Percentiles rank a stretch among this genome's conserved stretches.
Evolutionary conservation across 169 alveolate species (phyloP).

Genomic region (Eimeria sp.): DNA sequence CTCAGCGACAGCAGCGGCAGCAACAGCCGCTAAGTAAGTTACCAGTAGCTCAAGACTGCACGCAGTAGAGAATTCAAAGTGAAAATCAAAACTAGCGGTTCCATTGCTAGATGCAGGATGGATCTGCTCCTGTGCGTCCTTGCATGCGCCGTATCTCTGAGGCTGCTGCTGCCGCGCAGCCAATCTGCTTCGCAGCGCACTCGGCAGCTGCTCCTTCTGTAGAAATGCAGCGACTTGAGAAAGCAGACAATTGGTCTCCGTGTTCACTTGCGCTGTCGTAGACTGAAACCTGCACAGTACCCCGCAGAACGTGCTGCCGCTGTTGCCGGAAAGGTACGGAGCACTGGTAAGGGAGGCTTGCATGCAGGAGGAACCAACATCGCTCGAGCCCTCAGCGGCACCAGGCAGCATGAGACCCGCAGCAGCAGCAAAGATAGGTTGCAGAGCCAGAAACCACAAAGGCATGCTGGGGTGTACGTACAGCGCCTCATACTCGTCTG

Average conservation of each 20-base stretch:
- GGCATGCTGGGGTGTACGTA: conserved; percentile 15
- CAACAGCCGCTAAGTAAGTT: neutral
- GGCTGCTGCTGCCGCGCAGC: conserved; percentile 15
- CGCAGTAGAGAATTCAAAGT: conserved; percentile 25
- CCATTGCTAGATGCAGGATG: neutral
- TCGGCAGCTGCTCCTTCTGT: conserved; percentile 50
- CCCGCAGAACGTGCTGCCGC: neutral
- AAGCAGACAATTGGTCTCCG: conserved; percentile 13
- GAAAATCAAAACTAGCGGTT: neutral
- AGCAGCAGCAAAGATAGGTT: neutral
- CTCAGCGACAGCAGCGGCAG: conserved; percentile 27
- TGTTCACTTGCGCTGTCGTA: conserved; percentile 15
- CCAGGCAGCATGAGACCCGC: neutral
- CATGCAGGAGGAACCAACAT: neutral
- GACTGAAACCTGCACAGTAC: conserved; percentile 43
- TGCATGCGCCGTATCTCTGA: neutral
- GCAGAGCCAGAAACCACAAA: neutral
- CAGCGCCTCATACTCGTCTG: conserved; percentile 58
- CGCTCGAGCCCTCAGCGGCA: neutral
- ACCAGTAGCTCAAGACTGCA: conserved; percentile 65
- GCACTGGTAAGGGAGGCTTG: neutral
- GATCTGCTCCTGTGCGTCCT: conserved; percentile 42
- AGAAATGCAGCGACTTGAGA: conserved; percentile 56
- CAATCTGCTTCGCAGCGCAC: conserved; percentile 58
- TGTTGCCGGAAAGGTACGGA: neutral